These are phyloP conservation scores for Globisporangium cylindrosporum DNA, from an alignment of 352 stramenopile species.

Conservation along the genomic window DNA sequence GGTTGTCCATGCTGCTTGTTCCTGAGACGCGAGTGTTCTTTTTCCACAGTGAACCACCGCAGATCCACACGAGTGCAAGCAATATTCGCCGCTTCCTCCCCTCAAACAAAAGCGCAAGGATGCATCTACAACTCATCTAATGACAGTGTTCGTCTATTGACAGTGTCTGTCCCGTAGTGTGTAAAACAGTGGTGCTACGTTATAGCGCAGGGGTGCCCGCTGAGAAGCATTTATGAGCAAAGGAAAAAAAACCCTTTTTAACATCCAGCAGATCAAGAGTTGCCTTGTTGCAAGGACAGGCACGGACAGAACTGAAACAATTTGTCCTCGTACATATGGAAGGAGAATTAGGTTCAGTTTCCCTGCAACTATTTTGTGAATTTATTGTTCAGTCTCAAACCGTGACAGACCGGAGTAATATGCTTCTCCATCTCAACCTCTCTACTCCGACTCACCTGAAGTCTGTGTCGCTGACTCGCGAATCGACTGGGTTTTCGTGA, in stretches of 20 bases:
- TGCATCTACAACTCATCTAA: no score
- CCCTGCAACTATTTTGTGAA: not conserved
- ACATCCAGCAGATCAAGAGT: not conserved
- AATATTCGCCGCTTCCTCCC: no score
- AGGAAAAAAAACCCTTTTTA: not conserved
- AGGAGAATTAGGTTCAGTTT: not conserved
- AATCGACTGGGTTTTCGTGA: constrained; percentile 80
- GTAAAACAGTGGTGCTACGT: no score
- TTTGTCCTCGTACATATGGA: not conserved
- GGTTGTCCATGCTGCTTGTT: not conserved
- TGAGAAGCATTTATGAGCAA: not conserved
- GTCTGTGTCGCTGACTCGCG: constrained; percentile 8
- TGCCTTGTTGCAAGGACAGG: not conserved
- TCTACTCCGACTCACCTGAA: not conserved
- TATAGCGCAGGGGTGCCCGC: no score
- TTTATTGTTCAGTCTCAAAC: not conserved
- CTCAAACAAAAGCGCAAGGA: no score
- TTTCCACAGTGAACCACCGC: no score
- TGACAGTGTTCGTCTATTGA: no score
- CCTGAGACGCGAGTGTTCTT: not conserved
- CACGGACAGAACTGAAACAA: not conserved
- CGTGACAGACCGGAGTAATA: not conserved
- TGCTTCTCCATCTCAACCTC: not conserved
- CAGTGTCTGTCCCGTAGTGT: no score
- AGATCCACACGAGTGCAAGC: no score